Base-by-base conservation (phyloP, 305 asterid genomes). In the Striga hermonthica region DNA sequence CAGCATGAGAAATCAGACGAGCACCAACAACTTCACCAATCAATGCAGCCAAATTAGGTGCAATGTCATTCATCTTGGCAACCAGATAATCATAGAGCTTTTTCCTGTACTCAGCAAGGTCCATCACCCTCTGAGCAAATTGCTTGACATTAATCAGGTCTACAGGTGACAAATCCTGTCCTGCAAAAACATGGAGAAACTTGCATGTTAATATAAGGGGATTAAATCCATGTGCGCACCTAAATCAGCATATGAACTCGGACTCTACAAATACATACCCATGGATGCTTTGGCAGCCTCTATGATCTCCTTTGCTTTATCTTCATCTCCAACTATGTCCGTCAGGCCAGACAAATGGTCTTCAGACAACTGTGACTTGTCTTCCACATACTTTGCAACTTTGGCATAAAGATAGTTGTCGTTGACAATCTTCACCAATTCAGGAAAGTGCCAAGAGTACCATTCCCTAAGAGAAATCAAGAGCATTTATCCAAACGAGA, bases 401-500 rank as follows among this genome's bases (percentile, higher is more conserved):
- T 87, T 87, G 60, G 98, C 94, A 73, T 86, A 92, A 62, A 92
- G 81, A 79, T 87, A 92, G 78, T 92, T 92, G 79, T 92, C 97
- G 71, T 82, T 92, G 41, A 90, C 76, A 80, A 92, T 88, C 80
- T 90, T 92, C 47, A 73, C 96, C 62, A 92, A 69, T 68, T 92
- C 98, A 0, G 98, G 98, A 76, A 92, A 92, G 74, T 92, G 98
- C 98, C 98, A 92, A 3, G 94, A 84, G 78, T 92, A 92, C 97
- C 98, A 92, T 75, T 92, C 98, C 73, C 98, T 92, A 80, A 74
- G 81, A 22, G 35, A 64, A 60, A 64, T 36, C 31, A 31, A 50
- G 39, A 52, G 15, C 57, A 3, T 28, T 16, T n/a, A n/a, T n/a
- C n/a, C 12, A 36, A n/a, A n/a, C 15, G n/a, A 56, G n/a, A 28